Percentiles rank a stretch among this genome's conserved stretches.
Evolutionary conservation across 306 rosid species (phyloP).

Genomic region (Fragaria nilgerrensis): DNA sequence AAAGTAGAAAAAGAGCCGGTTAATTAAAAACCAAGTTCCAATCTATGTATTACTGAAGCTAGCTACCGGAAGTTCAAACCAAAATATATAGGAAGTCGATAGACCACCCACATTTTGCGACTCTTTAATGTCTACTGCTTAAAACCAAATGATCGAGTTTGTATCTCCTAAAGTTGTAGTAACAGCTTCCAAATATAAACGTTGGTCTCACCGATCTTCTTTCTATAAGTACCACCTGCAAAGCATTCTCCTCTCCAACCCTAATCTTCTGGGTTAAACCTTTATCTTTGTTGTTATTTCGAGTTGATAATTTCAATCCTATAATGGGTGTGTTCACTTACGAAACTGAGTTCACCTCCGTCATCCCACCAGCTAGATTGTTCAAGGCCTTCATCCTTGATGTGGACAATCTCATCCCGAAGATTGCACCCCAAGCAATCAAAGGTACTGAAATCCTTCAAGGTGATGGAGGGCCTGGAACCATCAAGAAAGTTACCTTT

Average conservation of each 20-base stretch:
- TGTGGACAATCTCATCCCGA: conserved; percentile 27
- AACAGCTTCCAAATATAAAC: not conserved
- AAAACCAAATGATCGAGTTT: not conserved
- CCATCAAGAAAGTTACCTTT: conserved; percentile 32
- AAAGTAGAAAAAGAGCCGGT: no score
- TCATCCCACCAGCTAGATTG: conserved; percentile 26
- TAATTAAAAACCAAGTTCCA: not conserved
- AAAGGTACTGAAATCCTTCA: conserved; percentile 21
- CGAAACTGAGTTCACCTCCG: conserved; percentile 19
- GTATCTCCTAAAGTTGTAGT: not conserved
- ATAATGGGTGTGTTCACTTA: conserved; percentile 38
- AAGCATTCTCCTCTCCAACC: not conserved
- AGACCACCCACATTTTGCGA: not conserved
- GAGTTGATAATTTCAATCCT: not conserved
- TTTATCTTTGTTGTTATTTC: not conserved
- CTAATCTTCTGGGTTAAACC: not conserved
- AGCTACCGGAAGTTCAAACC: not conserved
- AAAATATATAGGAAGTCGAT: not conserved
- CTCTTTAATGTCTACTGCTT: not conserved
- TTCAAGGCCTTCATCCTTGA: conserved; percentile 38
- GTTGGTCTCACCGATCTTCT: not conserved
- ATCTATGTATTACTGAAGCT: not conserved
- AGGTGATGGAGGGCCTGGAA: conserved; percentile 50
- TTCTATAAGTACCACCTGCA: not conserved
- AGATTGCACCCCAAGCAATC: conserved; percentile 27